Base-by-base conservation (phyloP, 2,329 filamentous ascomycete species). In the Celoporthe dispersa region DNA sequence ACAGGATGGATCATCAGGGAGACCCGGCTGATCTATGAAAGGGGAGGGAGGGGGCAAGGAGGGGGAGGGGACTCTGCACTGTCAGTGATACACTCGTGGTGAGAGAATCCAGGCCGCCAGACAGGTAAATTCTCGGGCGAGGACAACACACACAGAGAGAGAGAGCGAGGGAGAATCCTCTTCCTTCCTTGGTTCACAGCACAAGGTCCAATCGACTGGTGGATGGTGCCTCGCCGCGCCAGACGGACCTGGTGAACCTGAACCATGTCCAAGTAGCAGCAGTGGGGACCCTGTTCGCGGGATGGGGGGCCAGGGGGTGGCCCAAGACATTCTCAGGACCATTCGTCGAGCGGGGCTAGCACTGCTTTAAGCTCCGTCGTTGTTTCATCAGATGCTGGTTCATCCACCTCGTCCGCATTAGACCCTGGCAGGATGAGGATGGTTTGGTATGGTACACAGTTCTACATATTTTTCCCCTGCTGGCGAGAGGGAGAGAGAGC, bases 31-130 rank as follows among this genome's bases (percentile, higher is more conserved):
- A 68, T 69, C 77, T 78, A 81, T 79, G 78, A 81, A 80, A 80
- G 79, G 78, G 77, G 77, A 78, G 25, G 12, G 5, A n/a, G 74
- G 74, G 75, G 76, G 74, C 72, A 64, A 63, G 78, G 77, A 76
- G 78, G 25, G 51, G 51, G 5, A 74, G 74, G 75, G 76, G 74
- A 73, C 67, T 68, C 67, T 67, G 70, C 73, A 74, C 73, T 75
- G 74, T 70, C 75, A 77, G 77, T 80, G 80, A 81, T 77, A 81
- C 80, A 80, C 75, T 75, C 77, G 69, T 73, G 79, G 64, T 28
- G 51, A 66, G 64, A 66, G 64, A 66, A 8, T 7, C 79, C 70
- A 68, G 70, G 70, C 68, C 68, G 48, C 55, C 60, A 37, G 37
- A 35, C 48, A 64, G 12, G n/a, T n/a, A 12, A 39, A n/a, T 39